These are phyloP conservation scores for Fusarium sp. DNA, from an alignment of 2,329 filamentous ascomycete genomes.

Conservation along the genomic window DNA sequence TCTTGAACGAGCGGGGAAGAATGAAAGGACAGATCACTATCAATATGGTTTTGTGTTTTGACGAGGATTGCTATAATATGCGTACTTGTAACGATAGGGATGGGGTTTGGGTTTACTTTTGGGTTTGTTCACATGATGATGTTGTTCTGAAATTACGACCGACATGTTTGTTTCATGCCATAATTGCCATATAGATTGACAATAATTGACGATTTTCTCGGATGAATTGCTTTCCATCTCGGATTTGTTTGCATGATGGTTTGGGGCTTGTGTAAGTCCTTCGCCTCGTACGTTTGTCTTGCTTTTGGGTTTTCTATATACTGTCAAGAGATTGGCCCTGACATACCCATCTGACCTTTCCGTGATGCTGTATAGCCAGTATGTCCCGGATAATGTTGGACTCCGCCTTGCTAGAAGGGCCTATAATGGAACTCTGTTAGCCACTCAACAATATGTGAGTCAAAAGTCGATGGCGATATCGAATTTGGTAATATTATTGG, in stretches of 20 bases:
- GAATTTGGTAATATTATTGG: background rate
- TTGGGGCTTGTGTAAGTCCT: background rate
- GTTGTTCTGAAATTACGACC: constrained; percentile 32
- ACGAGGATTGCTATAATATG: constrained; percentile 41
- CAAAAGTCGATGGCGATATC: background rate
- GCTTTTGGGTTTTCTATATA: background rate
- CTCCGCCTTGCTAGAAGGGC: background rate
- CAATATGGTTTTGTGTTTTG: constrained; percentile 38
- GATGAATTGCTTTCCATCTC: constrained; percentile 3
- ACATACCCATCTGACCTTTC: background rate
- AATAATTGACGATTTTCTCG: constrained; percentile 17
- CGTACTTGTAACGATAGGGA: constrained; percentile 44
- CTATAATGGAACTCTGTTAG: background rate
- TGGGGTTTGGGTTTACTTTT: constrained; percentile 19
- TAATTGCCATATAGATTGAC: constrained; percentile 31
- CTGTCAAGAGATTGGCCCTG: background rate
- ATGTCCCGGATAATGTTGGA: background rate
- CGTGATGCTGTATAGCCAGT: background rate
- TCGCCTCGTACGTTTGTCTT: background rate
- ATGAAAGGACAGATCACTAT: constrained; percentile 26
- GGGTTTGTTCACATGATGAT: constrained; percentile 28
- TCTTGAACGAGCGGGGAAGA: constrained; percentile 33
- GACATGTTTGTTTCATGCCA: constrained; percentile 21
- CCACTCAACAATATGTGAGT: background rate
- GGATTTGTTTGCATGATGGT: background rate